Evolutionary conservation across 331 rosid species (phyloP), one percentile per base, ranked within the genome.

Genomic region (Pyrus hybrid): DNA sequence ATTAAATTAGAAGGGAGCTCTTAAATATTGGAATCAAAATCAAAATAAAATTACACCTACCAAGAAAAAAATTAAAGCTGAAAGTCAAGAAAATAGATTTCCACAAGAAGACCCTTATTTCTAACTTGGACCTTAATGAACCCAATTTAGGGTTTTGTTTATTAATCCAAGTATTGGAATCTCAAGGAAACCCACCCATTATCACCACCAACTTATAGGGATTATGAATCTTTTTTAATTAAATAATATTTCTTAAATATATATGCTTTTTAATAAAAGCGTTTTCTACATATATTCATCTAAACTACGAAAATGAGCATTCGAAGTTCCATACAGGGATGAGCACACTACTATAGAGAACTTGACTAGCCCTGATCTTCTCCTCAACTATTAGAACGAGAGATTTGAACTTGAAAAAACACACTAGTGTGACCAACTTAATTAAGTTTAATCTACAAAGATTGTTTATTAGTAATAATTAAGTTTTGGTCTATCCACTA

Each of bases 91-190:
- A 66, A 69, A 71, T 45, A 69, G 79, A 33, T 73, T 73, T 77
- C 49, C 54, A 43, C 29, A 26, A 7, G 32, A 65, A 57, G 43
- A 35, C 30, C 29, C 23, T 54, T 60, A 37, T 16, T 32, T 83
- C 77, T 77, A 64, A 32, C 62, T 83, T 76, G 67, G 73, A 77
- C 80, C 77, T 66, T 70, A 72, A 65, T 70, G 32, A 75, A 74
- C 10, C 35, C 53, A 74, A 33, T 29, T 82, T 69, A 47, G 47
- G 47, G 56, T 22, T 67, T 29, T n/a, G 3, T 67, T 35, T 35
- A 63, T 81, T 72, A 77, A 78, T 63, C 83, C 70, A 76, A 85
- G 70, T 76, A 54, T 79, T 79, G 84, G 96, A 86, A 93, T 93
- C 93, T 89, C 88, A 86, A 91, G 74, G 83, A 79, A 77, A 82